Conservation (phyloP, 2,329 filamentous ascomycete species). For the Phaeosphaeria sp. region DNA sequence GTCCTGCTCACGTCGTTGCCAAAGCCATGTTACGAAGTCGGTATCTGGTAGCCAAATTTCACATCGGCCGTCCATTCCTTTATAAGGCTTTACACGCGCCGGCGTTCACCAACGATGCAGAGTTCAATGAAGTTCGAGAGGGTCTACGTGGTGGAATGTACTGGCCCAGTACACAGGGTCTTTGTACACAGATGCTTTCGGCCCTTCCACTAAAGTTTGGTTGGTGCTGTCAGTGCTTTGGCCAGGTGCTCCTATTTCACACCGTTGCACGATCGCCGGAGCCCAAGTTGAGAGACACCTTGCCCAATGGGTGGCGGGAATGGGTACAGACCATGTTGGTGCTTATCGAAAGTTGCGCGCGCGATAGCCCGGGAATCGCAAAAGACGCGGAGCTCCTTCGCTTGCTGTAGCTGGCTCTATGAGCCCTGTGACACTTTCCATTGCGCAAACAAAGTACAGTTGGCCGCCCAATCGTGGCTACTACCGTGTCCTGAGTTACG, state of each 20-base stretch:
- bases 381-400: constrained; percentile 44
- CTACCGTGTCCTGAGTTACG: background rate
- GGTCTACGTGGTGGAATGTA: constrained; percentile 43
- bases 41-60: constrained; percentile 47
- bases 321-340: constrained; percentile 47
- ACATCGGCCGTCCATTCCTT: constrained; percentile 46
- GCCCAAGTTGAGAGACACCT: constrained; percentile 34
- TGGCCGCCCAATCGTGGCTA: background rate
- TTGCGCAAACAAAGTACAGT: background rate
- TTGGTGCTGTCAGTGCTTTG: constrained; percentile 48
- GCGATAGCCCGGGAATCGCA: constrained; percentile 43
- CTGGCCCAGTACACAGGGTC: constrained; percentile 46
- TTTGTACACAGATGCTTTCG: constrained; percentile 45
- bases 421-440: background rate
- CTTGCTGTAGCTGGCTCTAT: constrained; percentile 25
- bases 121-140: constrained; percentile 39
- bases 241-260: constrained; percentile 44
- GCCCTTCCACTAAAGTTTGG: constrained; percentile 47
- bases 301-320: constrained; percentile 44
- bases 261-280: constrained; percentile 39
- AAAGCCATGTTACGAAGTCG: constrained; percentile 48
- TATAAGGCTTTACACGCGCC: constrained; percentile 48
- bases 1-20: constrained; percentile 46
- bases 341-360: constrained; percentile 40
- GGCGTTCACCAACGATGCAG: constrained; percentile 33